Conservation (phyloP, 2,329 filamentous ascomycete species). For the Herpotrichia juniperi region DNA sequence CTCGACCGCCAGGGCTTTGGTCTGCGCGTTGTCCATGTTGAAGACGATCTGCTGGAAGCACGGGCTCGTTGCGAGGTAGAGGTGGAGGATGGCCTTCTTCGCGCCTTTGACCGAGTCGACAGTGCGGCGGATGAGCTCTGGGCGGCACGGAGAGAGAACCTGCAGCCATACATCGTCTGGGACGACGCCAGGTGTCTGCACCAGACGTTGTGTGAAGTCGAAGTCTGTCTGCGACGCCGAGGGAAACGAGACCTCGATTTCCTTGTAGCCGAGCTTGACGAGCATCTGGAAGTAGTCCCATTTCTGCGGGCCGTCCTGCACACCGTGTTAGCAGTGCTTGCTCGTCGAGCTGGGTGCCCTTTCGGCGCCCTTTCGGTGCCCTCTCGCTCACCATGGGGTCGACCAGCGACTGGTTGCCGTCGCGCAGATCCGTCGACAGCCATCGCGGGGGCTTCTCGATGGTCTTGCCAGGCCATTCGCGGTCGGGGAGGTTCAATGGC, state of each 20-base stretch:
- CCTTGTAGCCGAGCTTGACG: slow-evolving; percentile 90
- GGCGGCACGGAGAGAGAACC: slow-evolving; percentile 88
- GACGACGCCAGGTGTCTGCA: slow-evolving; percentile 81
- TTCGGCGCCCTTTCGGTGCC: no score
- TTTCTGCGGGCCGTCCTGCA: slow-evolving; percentile 90
- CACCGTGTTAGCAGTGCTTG: neutral
- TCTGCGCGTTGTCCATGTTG: slow-evolving; percentile 82
- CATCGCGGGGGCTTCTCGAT: slow-evolving; percentile 87
- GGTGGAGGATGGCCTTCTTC: slow-evolving; percentile 93
- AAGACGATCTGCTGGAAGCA: slow-evolving; percentile 95
- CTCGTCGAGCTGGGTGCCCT: no score
- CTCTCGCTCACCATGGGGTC: slow-evolving; percentile 79
- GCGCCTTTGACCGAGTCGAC: slow-evolving; percentile 87
- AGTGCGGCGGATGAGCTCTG: slow-evolving; percentile 87
- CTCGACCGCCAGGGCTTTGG: slow-evolving; percentile 78
- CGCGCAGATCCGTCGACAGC: slow-evolving; percentile 86
- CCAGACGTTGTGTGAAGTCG: slow-evolving; percentile 86
- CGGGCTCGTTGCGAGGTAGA: slow-evolving; percentile 94
- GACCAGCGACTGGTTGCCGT: slow-evolving; percentile 92
- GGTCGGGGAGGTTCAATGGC: slow-evolving; percentile 69
- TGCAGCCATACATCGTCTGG: slow-evolving; percentile 92
- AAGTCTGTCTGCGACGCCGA: slow-evolving; percentile 95
- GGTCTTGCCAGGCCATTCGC: slow-evolving; percentile 83
- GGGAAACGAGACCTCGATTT: slow-evolving; percentile 96
- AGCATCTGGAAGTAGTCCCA: slow-evolving; percentile 96